Percentiles rank a stretch among this genome's conserved stretches.
phyloP scores from a whole-genome alignment of 371 early-diverging fungal genomes.

The Rhizomucor miehei region DNA sequence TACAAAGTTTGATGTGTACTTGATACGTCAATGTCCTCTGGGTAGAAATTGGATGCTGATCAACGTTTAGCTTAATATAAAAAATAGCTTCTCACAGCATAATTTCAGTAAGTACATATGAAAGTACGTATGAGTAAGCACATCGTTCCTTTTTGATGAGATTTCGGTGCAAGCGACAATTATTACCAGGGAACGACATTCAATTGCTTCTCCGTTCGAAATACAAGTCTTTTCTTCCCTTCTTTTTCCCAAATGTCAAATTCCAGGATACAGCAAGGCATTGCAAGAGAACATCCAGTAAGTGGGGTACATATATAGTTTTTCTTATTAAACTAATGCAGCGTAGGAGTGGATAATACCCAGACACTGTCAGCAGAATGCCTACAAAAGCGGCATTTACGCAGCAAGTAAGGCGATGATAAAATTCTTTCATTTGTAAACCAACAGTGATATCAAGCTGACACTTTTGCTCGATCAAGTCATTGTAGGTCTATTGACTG shows the following conservation, averaged over 20 bases:
- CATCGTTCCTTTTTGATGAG: too few species aligned
- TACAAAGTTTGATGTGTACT: too few species aligned
- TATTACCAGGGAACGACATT: not conserved
- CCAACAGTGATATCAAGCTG: too few species aligned
- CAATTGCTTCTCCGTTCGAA: not conserved
- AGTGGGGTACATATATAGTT: not conserved
- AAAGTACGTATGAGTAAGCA: too few species aligned
- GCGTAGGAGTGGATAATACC: constrained; percentile 17
- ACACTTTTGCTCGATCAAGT: constrained; percentile 4
- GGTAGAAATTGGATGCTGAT: too few species aligned
- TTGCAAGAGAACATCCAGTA: constrained; percentile 18
- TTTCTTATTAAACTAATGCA: not conserved
- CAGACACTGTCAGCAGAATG: constrained; percentile 13
- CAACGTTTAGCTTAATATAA: too few species aligned
- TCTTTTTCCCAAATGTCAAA: constrained; percentile 5
- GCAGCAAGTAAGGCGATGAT: constrained; percentile 6
- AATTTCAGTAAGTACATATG: too few species aligned
- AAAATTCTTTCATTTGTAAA: not conserved
- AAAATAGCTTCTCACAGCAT: too few species aligned
- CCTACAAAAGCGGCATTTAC: constrained; percentile 15
- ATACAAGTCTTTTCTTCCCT: not conserved
- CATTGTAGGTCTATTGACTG: constrained; percentile 7
- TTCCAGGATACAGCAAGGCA: constrained; percentile 14
- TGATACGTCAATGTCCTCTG: too few species aligned
- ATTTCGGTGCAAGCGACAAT: too few species aligned